Conservation (phyloP, 257 asterid species). For the Solanum corneliomulleri region DNA sequence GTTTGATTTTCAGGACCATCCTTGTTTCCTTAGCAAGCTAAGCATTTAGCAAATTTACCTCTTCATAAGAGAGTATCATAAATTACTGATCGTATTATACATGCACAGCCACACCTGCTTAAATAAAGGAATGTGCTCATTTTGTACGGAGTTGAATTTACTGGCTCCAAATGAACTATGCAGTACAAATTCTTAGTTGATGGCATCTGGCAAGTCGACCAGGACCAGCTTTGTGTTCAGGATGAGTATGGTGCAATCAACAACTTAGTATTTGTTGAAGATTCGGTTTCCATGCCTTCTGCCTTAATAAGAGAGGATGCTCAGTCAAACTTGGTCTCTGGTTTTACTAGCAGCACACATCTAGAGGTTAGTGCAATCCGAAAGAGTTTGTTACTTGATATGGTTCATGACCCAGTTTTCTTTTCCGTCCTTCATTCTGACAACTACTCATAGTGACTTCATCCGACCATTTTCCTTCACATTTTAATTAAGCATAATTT, state of each 20-base stretch:
- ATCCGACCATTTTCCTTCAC: not conserved
- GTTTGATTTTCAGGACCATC: not conserved
- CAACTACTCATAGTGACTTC: not conserved
- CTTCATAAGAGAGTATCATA: not conserved
- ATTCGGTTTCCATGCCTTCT: constrained; percentile 10
- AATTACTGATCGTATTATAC: not conserved
- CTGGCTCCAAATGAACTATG: not conserved
- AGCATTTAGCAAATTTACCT: not conserved
- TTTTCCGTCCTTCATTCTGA: not conserved
- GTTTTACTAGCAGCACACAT: not conserved
- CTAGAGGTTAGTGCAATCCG: constrained; percentile 18
- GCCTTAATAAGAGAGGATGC: constrained; percentile 7
- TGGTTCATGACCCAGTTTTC: not conserved
- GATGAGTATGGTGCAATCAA: constrained; percentile 41
- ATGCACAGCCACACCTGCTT: not conserved
- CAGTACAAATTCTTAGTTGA: constrained; percentile 70
- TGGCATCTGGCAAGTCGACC: constrained; percentile 50
- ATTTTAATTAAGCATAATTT: not conserved
- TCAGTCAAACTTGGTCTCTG: constrained; percentile 12
- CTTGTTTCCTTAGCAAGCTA: not conserved
- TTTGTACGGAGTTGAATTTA: not conserved
- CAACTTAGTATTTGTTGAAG: constrained; percentile 34
- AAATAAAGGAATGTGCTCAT: not conserved
- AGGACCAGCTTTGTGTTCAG: constrained; percentile 36
- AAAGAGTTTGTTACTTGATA: not conserved